phyloP scores from a whole-genome alignment of 306 rosid genomes.

The Oxytropis ochrocephala region DNA sequence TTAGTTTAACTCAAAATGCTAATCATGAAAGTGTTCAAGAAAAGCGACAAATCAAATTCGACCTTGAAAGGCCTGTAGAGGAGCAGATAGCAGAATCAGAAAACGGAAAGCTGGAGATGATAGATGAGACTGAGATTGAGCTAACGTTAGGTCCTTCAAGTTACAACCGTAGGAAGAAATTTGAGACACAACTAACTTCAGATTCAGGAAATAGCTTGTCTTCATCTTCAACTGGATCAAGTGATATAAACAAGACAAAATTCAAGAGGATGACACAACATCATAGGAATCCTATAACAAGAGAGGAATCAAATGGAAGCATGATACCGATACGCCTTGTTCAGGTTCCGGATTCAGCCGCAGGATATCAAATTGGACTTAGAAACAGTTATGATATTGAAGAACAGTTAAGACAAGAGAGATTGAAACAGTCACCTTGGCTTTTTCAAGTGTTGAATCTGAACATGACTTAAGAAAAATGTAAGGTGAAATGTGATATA shows the following conservation, averaged over 20 bases:
- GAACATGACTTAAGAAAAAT: slow-evolving; percentile 48
- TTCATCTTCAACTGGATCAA: slow-evolving; percentile 79
- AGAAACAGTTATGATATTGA: slow-evolving; percentile 38
- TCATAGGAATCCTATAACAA: slow-evolving; percentile 5
- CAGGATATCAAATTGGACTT: slow-evolving; percentile 28
- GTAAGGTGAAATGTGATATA: slow-evolving; percentile 30
- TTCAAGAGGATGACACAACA: slow-evolving; percentile 7
- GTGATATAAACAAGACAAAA: slow-evolving; percentile 53
- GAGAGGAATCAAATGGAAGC: slow-evolving; percentile 34
- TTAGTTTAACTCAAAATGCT: slow-evolving; percentile 35
- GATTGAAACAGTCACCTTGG: slow-evolving; percentile 75
- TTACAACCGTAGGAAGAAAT: slow-evolving; percentile 52
- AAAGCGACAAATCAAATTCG: slow-evolving; percentile 41
- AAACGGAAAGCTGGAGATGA: slow-evolving; percentile 38
- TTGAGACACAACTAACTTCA: slow-evolving; percentile 48
- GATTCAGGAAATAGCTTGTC: slow-evolving; percentile 74
- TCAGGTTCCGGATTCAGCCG: slow-evolving; percentile 24
- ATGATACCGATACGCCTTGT: slow-evolving; percentile 20
- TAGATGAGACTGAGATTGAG: slow-evolving; percentile 77
- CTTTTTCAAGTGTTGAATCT: slow-evolving; percentile 78
- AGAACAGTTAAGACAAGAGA: slow-evolving; percentile 54
- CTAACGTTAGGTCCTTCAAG: slow-evolving; percentile 85
- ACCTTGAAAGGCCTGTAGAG: slow-evolving; percentile 59
- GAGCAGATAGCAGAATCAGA: slow-evolving; percentile 42
- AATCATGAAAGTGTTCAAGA: slow-evolving; percentile 20